Conservation (phyloP, 176 grass and related monocot genomes). For the Zoysia pacifica region DNA sequence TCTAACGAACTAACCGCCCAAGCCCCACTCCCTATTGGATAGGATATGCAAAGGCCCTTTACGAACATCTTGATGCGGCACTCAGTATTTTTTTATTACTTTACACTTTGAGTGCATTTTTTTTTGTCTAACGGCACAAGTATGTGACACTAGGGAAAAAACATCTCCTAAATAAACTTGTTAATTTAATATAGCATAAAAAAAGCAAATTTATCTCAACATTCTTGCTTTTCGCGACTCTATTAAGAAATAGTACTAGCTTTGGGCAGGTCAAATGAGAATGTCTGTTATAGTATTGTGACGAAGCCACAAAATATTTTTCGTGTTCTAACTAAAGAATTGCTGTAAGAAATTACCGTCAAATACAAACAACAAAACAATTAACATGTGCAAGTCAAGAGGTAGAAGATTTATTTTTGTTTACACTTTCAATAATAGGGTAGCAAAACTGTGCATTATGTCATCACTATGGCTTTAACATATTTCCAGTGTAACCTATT, state of each 20-base stretch:
- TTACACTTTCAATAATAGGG: too few relatives aligned
- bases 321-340: too few relatives aligned
- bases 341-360: neutral
- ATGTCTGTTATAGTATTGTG: neutral
- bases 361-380: neutral
- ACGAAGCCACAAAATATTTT: too few relatives aligned
- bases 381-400: neutral
- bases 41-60: neutral
- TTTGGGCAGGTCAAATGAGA: neutral
- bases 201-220: too few relatives aligned
- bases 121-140: neutral
- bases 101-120: neutral
- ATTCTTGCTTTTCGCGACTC: too few relatives aligned
- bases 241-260: too few relatives aligned
- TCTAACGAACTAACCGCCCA: neutral
- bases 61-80: neutral
- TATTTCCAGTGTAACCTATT: neutral
- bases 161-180: constrained; percentile 6
- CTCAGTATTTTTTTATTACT: neutral
- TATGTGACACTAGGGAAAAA: neutral
- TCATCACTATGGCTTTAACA: neutral
- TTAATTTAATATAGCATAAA: neutral
- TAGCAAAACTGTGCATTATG: neutral
- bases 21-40: neutral
- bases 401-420: too few relatives aligned